These are phyloP conservation scores for Chytriomyces confervae DNA, from an alignment of 192 early-diverging fungal species.

Conservation along the genomic window DNA sequence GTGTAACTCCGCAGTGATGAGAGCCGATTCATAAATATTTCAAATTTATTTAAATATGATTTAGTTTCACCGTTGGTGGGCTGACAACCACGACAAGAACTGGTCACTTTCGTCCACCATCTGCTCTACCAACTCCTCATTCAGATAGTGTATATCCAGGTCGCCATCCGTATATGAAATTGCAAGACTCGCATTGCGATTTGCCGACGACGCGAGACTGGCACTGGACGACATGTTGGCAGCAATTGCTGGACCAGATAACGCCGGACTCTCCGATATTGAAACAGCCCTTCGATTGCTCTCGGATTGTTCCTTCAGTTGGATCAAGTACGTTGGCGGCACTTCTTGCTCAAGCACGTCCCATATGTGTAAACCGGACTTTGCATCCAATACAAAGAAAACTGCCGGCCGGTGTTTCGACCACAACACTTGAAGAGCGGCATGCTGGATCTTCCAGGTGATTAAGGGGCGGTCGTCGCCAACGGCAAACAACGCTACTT, in stretches of 20 bases:
- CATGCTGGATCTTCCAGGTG: conserved; percentile 38
- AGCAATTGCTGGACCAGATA: neutral
- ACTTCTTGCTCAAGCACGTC: conserved; percentile 48
- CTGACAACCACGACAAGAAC: conserved; percentile 24
- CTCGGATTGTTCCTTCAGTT: neutral
- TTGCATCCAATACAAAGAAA: conserved; percentile 51
- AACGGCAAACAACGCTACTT: conserved; percentile 41
- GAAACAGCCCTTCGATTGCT: neutral
- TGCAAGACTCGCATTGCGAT: conserved; percentile 36
- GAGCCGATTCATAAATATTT: neutral
- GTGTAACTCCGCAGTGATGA: neutral
- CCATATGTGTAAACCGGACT: conserved; percentile 44
- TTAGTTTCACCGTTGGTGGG: too few relatives aligned
- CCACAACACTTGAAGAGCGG: conserved; percentile 41
- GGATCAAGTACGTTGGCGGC: conserved; percentile 36
- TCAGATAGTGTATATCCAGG: conserved; percentile 44
- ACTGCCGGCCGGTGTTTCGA: conserved; percentile 54
- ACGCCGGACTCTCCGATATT: conserved; percentile 23
- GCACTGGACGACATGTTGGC: conserved; percentile 12
- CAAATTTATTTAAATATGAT: neutral
- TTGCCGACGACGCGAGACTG: conserved; percentile 31
- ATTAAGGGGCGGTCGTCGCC: conserved; percentile 18
- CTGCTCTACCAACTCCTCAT: conserved; percentile 40
- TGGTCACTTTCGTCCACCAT: conserved; percentile 45
- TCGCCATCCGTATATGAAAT: conserved; percentile 42